Percentiles rank a stretch among this genome's conserved stretches.
phyloP scores from a whole-genome alignment of 768 basidiomycete species.

The Suillus fuscotomentosus region DNA sequence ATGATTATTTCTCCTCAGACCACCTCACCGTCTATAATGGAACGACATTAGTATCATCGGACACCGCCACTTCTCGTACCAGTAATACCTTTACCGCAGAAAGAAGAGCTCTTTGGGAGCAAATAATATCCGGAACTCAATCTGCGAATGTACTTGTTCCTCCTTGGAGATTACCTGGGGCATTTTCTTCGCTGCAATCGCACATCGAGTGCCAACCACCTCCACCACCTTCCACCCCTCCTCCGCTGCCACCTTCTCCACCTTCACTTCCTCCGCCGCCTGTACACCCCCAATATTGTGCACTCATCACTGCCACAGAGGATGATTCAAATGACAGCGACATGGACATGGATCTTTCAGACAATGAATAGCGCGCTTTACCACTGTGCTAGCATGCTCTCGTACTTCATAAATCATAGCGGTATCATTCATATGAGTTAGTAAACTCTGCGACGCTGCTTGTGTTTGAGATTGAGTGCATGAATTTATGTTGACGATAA shows the following conservation, averaged over 20 bases:
- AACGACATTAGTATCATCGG: slow-evolving; percentile 32
- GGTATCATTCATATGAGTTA: background rate
- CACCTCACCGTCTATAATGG: slow-evolving; percentile 54
- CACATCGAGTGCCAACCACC: slow-evolving; percentile 18
- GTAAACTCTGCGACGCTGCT: background rate
- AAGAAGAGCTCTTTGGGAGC: slow-evolving; percentile 40
- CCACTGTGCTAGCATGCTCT: background rate
- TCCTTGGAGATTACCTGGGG: slow-evolving; percentile 25
- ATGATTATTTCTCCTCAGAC: slow-evolving; percentile 55
- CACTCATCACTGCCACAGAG: background rate
- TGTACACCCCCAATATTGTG: background rate
- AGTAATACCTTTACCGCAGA: slow-evolving; percentile 35
- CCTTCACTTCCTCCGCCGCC: slow-evolving; percentile 17
- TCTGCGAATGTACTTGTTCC: slow-evolving; percentile 1
- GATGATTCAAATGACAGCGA: background rate
- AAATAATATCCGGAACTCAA: slow-evolving; percentile 26
- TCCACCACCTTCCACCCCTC: slow-evolving; percentile 33
- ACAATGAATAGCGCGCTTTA: slow-evolving; percentile 17
- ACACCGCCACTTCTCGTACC: slow-evolving; percentile 20
- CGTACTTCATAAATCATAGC: background rate
- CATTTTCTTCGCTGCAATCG: slow-evolving; percentile 20
- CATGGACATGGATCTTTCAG: slow-evolving; percentile 29
- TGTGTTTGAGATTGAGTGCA: background rate
- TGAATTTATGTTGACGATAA: background rate
- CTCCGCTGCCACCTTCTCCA: slow-evolving; percentile 30